These are phyloP conservation scores for Aspergillus bombycis DNA, from an alignment of 2,329 filamentous ascomycete species.

Conservation along the genomic window DNA sequence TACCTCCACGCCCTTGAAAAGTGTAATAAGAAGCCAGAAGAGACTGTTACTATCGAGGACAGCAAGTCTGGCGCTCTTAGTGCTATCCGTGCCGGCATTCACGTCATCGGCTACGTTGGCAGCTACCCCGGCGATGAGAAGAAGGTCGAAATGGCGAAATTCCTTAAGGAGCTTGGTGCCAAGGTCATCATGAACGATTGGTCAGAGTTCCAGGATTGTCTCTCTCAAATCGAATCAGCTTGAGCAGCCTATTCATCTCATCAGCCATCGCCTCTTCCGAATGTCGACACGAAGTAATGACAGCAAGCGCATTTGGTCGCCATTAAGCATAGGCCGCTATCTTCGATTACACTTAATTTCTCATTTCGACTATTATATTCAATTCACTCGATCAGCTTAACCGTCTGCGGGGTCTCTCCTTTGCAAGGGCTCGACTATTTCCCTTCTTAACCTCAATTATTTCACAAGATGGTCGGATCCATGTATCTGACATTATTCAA, in stretches of 20 bases:
- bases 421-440: neutral
- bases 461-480: conserved; percentile 4
- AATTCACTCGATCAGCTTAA: neutral
- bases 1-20: conserved; percentile 77
- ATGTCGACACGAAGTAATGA: conserved; percentile 35
- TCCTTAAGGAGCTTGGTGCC: conserved; percentile 64
- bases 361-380: neutral
- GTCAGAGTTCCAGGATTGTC: conserved; percentile 48
- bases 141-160: conserved; percentile 66
- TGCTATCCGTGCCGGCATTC: conserved; percentile 76
- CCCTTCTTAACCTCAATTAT: conserved; percentile 3
- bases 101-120: conserved; percentile 82
- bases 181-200: conserved; percentile 61
- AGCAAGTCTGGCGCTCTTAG: conserved; percentile 82
- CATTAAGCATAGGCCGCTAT: conserved; percentile 8
- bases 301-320: conserved; percentile 30
- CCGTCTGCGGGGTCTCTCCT: neutral
- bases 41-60: conserved; percentile 85
- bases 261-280: neutral
- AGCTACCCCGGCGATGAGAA: conserved; percentile 66
- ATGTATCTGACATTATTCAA: conserved; percentile 14
- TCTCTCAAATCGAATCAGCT: conserved; percentile 45
- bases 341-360: conserved; percentile 3
- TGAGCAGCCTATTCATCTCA: neutral
- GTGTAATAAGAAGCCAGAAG: conserved; percentile 69